phyloP scores from a whole-genome alignment of 2,329 filamentous ascomycete genomes.

The Pseudogymnoascus sp. region DNA sequence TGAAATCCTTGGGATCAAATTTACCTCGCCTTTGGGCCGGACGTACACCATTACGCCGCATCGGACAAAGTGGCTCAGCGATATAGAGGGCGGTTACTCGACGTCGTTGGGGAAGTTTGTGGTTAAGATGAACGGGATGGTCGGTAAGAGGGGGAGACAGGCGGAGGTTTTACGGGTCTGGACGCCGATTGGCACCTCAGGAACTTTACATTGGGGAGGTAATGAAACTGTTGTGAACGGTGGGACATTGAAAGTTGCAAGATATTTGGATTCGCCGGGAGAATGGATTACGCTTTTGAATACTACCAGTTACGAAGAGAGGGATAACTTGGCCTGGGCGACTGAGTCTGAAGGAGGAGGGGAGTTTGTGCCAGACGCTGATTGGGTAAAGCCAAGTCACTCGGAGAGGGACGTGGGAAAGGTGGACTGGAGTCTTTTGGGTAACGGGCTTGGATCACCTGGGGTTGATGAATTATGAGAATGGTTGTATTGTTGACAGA shows the following conservation, averaged over 20 bases:
- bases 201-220: conserved; percentile 22
- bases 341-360: not conserved
- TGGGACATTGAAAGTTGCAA: not conserved
- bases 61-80: conserved; percentile 16
- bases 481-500: not conserved
- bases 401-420: not conserved
- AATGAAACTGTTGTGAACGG: not conserved
- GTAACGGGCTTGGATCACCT: not conserved
- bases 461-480: not conserved
- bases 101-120: conserved; percentile 17
- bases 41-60: conserved; percentile 25
- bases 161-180: conserved; percentile 22
- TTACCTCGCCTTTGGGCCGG: conserved; percentile 18
- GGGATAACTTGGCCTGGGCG: not conserved
- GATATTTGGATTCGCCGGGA: not conserved
- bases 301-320: not conserved
- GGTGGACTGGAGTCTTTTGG: not conserved
- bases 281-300: not conserved
- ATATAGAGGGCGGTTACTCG: conserved; percentile 18
- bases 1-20: conserved; percentile 23
- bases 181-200: conserved; percentile 21
- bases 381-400: not conserved
- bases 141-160: conserved; percentile 12
- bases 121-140: conserved; percentile 10
- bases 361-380: not conserved